Evolutionary conservation across 495 filamentous ascomycete genomes (phyloP).

Genomic region (Talaromyces ruber): DNA sequence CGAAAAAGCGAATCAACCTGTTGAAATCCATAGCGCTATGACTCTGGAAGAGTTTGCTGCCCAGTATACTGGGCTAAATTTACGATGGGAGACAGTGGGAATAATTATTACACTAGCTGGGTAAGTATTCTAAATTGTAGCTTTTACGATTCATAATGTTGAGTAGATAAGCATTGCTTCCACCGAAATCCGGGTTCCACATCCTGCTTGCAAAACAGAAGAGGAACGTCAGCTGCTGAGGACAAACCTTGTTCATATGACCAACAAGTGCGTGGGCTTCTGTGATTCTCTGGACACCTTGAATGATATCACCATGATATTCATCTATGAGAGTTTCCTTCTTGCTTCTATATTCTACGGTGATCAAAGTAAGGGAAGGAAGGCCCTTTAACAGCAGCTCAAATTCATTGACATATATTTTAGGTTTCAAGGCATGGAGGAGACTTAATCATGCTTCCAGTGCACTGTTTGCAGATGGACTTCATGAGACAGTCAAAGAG

Average conservation of each 20-base stretch:
- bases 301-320: constrained; percentile 34
- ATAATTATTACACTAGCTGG: constrained; percentile 3
- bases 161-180: constrained; percentile 1
- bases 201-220: constrained; percentile 4
- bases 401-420: background rate
- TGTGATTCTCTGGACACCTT: constrained; percentile 30
- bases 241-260: constrained; percentile 5
- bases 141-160: background rate
- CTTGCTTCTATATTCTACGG: constrained; percentile 36
- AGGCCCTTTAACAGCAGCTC: background rate
- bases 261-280: constrained; percentile 6
- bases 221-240: constrained; percentile 6
- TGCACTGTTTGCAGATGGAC: constrained; percentile 34
- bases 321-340: constrained; percentile 40
- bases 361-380: constrained; percentile 27
- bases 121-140: background rate
- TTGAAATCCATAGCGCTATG: constrained; percentile 15
- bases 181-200: constrained; percentile 3
- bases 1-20: constrained; percentile 22
- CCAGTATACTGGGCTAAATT: constrained; percentile 25
- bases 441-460: constrained; percentile 33
- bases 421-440: constrained; percentile 36
- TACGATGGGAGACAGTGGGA: constrained; percentile 34
- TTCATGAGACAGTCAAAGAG: constrained; percentile 30
- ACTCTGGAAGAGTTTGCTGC: constrained; percentile 19